A percentile compares a stretch with the other conserved stretches of the same genome.
These are phyloP conservation scores for Collybia nuda DNA, from an alignment of 768 basidiomycete genomes.

Conservation along the genomic window DNA sequence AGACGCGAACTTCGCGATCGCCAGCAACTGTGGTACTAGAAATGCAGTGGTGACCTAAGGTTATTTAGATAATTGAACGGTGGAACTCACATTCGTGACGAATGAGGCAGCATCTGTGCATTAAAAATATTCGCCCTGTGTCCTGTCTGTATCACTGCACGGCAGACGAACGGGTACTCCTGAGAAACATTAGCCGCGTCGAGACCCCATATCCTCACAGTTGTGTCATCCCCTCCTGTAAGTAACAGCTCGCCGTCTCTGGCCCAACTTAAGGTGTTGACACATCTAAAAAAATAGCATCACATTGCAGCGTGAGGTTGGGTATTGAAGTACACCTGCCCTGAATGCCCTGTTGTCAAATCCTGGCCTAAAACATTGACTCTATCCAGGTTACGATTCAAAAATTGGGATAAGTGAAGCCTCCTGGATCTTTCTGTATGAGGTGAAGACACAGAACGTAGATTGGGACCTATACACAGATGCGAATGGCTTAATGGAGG, in stretches of 20 bases:
- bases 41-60: too few relatives aligned
- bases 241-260: constrained; percentile 62
- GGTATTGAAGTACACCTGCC: constrained; percentile 37
- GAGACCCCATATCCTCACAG: constrained; percentile 79
- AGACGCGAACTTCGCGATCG: constrained; percentile 76
- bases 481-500: too few relatives aligned
- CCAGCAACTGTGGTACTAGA: constrained; percentile 65
- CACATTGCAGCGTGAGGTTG: neutral
- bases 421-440: constrained; percentile 25
- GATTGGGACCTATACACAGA: too few relatives aligned
- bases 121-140: constrained; percentile 88
- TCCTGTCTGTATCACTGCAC: constrained; percentile 72
- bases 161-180: constrained; percentile 66
- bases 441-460: constrained; percentile 15
- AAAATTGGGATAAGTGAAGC: constrained; percentile 19
- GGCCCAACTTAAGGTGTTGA: constrained; percentile 79
- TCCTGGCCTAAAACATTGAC: constrained; percentile 70
- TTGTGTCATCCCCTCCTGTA: constrained; percentile 74
- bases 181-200: constrained; percentile 40
- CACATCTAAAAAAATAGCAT: constrained; percentile 47
- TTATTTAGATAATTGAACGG: constrained; percentile 4
- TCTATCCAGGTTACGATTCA: constrained; percentile 49
- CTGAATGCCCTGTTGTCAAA: constrained; percentile 59
- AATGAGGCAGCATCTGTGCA: constrained; percentile 74
- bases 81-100: constrained; percentile 67